Evolutionary conservation across 306 rosid genomes (phyloP), one percentile per base, ranked within the genome.

Genomic region (Acacia crassicarpa): DNA sequence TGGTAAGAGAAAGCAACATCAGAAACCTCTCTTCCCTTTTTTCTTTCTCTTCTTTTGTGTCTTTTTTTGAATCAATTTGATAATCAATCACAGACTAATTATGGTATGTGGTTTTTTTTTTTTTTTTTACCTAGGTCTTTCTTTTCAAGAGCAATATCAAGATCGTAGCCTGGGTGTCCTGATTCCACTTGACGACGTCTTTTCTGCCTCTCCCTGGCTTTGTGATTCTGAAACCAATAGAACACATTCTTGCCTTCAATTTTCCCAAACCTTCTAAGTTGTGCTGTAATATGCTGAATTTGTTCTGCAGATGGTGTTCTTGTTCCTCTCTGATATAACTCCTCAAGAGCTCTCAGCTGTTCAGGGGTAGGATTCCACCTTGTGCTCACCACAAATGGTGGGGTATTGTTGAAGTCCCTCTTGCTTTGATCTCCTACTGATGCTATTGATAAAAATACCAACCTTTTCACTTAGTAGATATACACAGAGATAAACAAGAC

Each of bases 291-390:
- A 12, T 89, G 90, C 69, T 90, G 97, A 48, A 92, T 92, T 83
- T 92, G 93, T 73, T 92, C 97, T 6, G 97, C 97, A 41, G 93
- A 87, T 0, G 99, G 99, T 0, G 98, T 95, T 46, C 99, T 86
- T 38, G 98, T 93, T 63, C 99, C 99, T 66, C 89, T 85, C 59
- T 91, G 79, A 56, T 95, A 95, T 46, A 95, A 72, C 20, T 95
- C 98, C 67, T 95, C 99, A 4, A 95, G 83, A 27, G 93, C 90
- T 80, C 96, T 91, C 3, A 95, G 70, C 87, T 95, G 99, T 74
- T 95, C 99, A 17, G 92, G 89, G 3, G 99, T 92, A 1, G 99
- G 99, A 80, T 95, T 95, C 99, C 99, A 95, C 83, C 99, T 90
- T 38, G 99, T 92, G 77, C 97, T 95, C 86, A 90, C 96, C 75